Evolutionary conservation across 305 asterid species (phyloP), one percentile per base, ranked within the genome.

Genomic region (Fraxinus floribunda): DNA sequence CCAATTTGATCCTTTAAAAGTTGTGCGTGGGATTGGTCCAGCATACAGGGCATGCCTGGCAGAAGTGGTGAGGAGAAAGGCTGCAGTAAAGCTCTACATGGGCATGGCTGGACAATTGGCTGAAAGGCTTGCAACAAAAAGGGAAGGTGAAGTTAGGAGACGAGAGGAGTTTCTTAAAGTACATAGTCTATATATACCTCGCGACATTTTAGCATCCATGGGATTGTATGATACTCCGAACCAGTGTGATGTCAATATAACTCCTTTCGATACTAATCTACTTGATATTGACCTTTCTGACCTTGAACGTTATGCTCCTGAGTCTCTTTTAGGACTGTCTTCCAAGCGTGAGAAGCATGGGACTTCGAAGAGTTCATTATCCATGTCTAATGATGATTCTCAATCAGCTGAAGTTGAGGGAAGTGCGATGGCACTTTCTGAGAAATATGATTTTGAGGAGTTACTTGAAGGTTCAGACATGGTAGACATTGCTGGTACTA

Each of bases 61-160:
- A 0, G 99, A 97, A 89, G 84, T 97, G 13, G 97, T 94, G 76
- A 91, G 99, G 83, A 90, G 99, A 87, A 93, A 93, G 91, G 95
- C 95, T 71, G 83, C 94, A 6, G 92, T 91, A 97, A 97, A 97
- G 89, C 92, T 97, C 79, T 97, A 93, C 84, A 92, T 92, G 98
- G 98, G 99, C 80, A 94, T 92, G 90, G 98, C 99, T 78, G 99
- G 99, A 30, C 98, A 91, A 79, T 79, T 97, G 90, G 99, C 98
- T 39, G 99, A 97, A 87, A 91, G 88, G 89, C 96, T 97, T 82
- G 99, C 99, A 16, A 86, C 87, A 16, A 97, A 92, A 88, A 91
- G 99, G 86, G 96, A 90, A 22, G 80, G 83, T n/a, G 99, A 97
- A 89, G 88, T 97, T 81, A 85, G 94, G 88, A 91, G 94, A 71